Evolutionary conservation across 2,329 filamentous ascomycete species (phyloP).

Genomic region (Fusarium sp.): DNA sequence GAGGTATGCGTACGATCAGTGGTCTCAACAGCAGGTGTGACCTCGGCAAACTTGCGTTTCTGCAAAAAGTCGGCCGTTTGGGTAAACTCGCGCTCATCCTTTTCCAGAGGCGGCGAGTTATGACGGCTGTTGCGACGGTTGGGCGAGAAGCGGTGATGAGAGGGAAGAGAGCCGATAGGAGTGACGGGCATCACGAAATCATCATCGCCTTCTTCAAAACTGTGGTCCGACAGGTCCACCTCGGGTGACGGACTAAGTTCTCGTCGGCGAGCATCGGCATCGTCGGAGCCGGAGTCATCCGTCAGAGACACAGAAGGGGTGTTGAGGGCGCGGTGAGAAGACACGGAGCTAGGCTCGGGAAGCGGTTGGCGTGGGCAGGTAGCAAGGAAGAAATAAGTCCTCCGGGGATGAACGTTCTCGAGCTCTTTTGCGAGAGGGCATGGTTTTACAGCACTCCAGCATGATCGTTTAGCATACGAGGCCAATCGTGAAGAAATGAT

Average conservation of each 20-base stretch:
- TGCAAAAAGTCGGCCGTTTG: conserved; percentile 90
- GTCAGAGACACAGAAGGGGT: conserved; percentile 80
- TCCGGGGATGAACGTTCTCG: conserved; percentile 89
- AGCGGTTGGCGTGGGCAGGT: conserved; percentile 86
- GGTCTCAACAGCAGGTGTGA: conserved; percentile 45
- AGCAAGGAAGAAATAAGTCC: conserved; percentile 96
- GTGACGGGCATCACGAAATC: conserved; percentile 67
- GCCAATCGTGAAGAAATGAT: conserved; percentile 94
- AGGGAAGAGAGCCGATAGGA: conserved; percentile 71
- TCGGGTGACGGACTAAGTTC: conserved; percentile 91
- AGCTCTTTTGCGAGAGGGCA: conserved; percentile 94
- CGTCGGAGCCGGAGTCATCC: conserved; percentile 68
- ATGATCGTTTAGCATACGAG: conserved; percentile 86
- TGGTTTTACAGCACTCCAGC: conserved; percentile 78
- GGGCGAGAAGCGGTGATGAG: conserved; percentile 52
- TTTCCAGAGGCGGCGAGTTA: conserved; percentile 89
- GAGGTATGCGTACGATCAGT: conserved; percentile 44
- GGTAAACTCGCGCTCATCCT: conserved; percentile 96
- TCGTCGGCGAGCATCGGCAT: conserved; percentile 73
- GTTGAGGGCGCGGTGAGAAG: conserved; percentile 63
- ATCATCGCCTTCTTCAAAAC: conserved; percentile 79
- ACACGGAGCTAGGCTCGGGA: conserved; percentile 58
- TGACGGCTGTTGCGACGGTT: conserved; percentile 62
- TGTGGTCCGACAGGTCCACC: conserved; percentile 86
- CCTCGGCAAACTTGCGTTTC: conserved; percentile 66